Conservation (phyloP, 352 stramenopile genomes). For the Pythium volutum region DNA sequence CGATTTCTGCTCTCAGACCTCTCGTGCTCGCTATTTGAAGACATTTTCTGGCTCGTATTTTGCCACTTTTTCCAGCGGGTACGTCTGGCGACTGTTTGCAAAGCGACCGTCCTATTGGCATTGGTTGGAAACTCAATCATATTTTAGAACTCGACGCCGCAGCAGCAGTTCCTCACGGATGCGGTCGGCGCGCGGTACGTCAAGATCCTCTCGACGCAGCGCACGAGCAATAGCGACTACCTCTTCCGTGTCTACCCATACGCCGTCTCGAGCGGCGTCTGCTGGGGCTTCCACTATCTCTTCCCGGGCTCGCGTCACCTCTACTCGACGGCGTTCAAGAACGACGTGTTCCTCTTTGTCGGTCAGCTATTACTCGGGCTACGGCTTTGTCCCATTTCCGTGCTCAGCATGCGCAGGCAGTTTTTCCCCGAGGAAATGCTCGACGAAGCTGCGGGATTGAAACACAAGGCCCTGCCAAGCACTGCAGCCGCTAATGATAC, state of each 20-base stretch:
- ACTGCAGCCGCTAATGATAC: background rate
- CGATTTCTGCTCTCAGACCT: conserved; percentile 75
- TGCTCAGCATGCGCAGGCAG: conserved; percentile 65
- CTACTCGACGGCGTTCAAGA: conserved; percentile 84
- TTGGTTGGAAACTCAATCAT: background rate
- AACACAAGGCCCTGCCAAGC: conserved; percentile 28
- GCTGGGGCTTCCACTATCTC: conserved; percentile 85
- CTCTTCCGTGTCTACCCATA: conserved; percentile 90
- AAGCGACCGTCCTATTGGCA: too few relatives aligned
- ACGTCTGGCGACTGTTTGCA: background rate
- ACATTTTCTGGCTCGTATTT: conserved; percentile 88
- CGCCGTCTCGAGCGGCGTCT: conserved; percentile 70
- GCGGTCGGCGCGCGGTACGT: conserved; percentile 76
- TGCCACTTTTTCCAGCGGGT: conserved; percentile 87
- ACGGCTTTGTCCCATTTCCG: conserved; percentile 56
- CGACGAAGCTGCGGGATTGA: conserved; percentile 39
- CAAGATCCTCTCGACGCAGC: conserved; percentile 70
- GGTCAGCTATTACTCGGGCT: conserved; percentile 68
- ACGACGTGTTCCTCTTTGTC: conserved; percentile 70
- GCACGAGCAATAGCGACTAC: conserved; percentile 70
- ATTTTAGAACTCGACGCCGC: conserved; percentile 40
- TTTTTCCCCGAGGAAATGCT: conserved; percentile 77
- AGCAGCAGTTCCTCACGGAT: conserved; percentile 69
- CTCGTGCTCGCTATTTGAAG: conserved; percentile 79
- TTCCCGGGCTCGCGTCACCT: conserved; percentile 85